Percentiles rank a stretch among this genome's conserved stretches.
Evolutionary conservation across 129 eudicot species (phyloP).

Genomic region (Helichrysum umbraculigerum): DNA sequence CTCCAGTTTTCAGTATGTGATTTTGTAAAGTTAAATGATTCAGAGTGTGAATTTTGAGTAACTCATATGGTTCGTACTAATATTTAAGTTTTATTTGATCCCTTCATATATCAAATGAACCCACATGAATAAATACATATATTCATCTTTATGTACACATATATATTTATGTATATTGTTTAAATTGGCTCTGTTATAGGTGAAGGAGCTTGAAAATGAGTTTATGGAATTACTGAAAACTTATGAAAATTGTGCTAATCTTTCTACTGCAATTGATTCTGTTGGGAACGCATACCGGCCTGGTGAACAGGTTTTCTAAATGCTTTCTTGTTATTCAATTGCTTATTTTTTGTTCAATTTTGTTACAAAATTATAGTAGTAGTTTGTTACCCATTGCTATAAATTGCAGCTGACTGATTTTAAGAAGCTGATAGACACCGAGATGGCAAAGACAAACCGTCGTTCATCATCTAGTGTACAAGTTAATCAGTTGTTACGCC

Average conservation of each 20-base stretch:
- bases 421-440: constrained; percentile 58
- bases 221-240: constrained; percentile 53
- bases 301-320: constrained; percentile 49
- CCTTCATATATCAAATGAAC: background rate
- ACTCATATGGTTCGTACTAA: too few relatives aligned
- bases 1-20: background rate
- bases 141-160: too few relatives aligned
- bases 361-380: background rate
- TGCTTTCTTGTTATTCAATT: background rate
- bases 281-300: constrained; percentile 58
- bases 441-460: constrained; percentile 51
- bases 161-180: background rate
- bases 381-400: constrained; percentile 5
- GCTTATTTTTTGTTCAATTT: background rate
- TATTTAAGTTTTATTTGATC: background rate
- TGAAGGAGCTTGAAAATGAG: constrained; percentile 70
- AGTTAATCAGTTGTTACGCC: constrained; percentile 58
- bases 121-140: too few relatives aligned
- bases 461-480: constrained; percentile 46
- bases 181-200: constrained; percentile 35
- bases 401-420: constrained; percentile 70
- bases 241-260: constrained; percentile 58
- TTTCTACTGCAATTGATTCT: constrained; percentile 60
- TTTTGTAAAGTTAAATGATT: too few relatives aligned
- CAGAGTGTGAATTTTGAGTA: too few relatives aligned